Base-by-base conservation (phyloP, 2,329 filamentous ascomycete species). In the Fusarium phyllophilum region DNA sequence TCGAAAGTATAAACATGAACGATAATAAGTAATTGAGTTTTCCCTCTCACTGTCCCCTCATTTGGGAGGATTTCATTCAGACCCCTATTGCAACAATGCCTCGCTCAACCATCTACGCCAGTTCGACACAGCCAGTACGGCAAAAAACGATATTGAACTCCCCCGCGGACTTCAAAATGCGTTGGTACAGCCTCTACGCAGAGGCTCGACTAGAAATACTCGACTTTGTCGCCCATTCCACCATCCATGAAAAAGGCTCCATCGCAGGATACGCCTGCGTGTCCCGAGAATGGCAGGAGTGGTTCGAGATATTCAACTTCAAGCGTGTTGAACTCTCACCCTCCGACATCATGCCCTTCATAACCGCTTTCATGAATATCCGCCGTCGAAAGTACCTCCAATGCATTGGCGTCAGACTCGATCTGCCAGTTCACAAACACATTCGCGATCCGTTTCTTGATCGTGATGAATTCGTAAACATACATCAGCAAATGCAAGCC, bases 151-250 rank as follows among this genome's bases (percentile, higher is more conserved):
- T 6, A 51, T 6, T 34, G 9, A 4, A 24, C 31, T 20, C 4
- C 5, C n/a, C 9, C 15, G 0, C 13, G 0, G 0, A 2, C 13
- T 5, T 4, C 8, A 52, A 20, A 24, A 36, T 52, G 17, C 12
- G 12, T 13, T 52, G 48, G 48, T 3, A 52, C 17, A 26, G 12
- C 5, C 31, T 52, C 4, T 52, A 34, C 17, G 13, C 5, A 5
- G 48, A 24, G 11, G 13, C 18, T 24, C 31, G 48, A 36, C 31
- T 52, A 0, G n/a, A 52, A 8, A 52, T 52, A 15, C 31, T 52
- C 9, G 31, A 52, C 6, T 36, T 36, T 3, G 17, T 52, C 10
- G 31, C 15, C 13, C 20, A 36, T 11, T 36, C 48, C 2, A 52
- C 31, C n/a, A 36, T 36, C 11, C 17, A 34, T 11, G 31, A 52